phyloP scores from a whole-genome alignment of 495 filamentous ascomycete genomes.

The Aspergillus wentii region DNA sequence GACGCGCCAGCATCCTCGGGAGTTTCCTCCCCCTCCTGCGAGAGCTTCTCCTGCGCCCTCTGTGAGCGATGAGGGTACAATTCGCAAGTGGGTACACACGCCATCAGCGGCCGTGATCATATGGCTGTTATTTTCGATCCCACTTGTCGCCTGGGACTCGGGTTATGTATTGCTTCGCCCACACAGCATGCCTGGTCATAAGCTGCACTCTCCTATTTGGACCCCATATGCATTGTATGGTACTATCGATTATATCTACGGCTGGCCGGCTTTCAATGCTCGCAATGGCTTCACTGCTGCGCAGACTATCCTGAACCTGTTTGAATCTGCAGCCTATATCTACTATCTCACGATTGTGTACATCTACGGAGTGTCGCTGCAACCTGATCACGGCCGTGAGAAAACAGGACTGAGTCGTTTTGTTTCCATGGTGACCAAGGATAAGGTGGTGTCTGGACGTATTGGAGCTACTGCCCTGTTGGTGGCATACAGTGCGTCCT shows the following conservation, averaged over 20 bases:
- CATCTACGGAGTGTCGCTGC: conserved; percentile 32
- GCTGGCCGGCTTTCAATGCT: conserved; percentile 68
- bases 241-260: conserved; percentile 78
- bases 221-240: conserved; percentile 79
- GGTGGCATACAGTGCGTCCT: conserved; percentile 59
- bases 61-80: conserved; percentile 17
- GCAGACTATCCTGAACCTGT: conserved; percentile 65
- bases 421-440: conserved; percentile 42
- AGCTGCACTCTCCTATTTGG: conserved; percentile 70
- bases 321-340: conserved; percentile 68
- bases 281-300: conserved; percentile 76
- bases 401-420: conserved; percentile 35
- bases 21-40: conserved; percentile 36
- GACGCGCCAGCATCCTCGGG: conserved; percentile 45
- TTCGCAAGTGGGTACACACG: conserved; percentile 58
- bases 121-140: conserved; percentile 77
- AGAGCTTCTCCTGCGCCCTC: conserved; percentile 18
- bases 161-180: conserved; percentile 79
- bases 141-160: conserved; percentile 80
- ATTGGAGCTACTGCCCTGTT: conserved; percentile 60
- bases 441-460: conserved; percentile 52
- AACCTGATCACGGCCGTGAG: conserved; percentile 21
- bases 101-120: conserved; percentile 58
- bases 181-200: conserved; percentile 75
- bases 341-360: conserved; percentile 64